A percentile compares a stretch with the other conserved stretches of the same genome.
Conservation (phyloP, 257 asterid genomes). For the Solanum tarapatanum region DNA sequence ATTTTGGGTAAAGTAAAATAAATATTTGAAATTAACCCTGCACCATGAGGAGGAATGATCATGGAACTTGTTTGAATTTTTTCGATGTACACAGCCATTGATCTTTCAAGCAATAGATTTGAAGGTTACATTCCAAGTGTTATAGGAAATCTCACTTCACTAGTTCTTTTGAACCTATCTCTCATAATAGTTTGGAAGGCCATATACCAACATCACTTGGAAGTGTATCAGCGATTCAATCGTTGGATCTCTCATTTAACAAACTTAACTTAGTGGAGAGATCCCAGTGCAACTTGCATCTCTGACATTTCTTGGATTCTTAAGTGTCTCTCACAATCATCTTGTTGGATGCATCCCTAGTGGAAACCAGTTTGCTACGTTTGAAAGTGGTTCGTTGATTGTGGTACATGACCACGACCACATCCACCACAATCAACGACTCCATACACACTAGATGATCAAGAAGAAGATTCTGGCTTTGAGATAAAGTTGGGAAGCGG, state of each 20-base stretch:
- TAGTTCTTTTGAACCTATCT: neutral
- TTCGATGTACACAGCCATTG: neutral
- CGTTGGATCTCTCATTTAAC: neutral
- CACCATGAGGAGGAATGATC: neutral
- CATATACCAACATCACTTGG: neutral
- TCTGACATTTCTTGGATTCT: neutral
- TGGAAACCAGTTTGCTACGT: neutral
- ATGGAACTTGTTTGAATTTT: neutral
- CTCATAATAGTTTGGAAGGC: neutral
- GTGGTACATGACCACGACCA: too few species aligned
- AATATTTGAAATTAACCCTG: too few species aligned
- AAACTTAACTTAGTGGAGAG: neutral
- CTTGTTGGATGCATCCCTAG: neutral
- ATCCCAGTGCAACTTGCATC: neutral
- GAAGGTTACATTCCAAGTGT: neutral
- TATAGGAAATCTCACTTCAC: neutral
- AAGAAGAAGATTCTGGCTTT: neutral
- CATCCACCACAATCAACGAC: neutral
- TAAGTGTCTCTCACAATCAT: neutral
- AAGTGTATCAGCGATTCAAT: neutral
- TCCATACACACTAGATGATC: neutral
- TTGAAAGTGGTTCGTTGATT: neutral
- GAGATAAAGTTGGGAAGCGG: neutral
- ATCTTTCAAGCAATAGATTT: neutral
- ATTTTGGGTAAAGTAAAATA: too few species aligned